These are phyloP conservation scores for Endogone sp. DNA, from an alignment of 192 early-diverging fungal genomes.

Conservation along the genomic window DNA sequence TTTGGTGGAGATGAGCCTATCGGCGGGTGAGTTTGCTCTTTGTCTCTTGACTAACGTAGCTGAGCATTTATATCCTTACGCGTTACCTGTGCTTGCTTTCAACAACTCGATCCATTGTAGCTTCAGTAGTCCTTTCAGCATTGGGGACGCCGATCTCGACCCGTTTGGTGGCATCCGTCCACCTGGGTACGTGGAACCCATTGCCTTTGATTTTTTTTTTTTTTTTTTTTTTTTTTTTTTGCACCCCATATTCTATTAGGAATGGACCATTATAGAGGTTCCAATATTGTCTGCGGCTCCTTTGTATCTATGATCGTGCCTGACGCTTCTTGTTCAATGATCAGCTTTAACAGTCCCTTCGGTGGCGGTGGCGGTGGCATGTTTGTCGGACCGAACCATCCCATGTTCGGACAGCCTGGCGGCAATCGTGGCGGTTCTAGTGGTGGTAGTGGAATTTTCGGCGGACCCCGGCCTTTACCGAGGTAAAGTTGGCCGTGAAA, in stretches of 20 bases:
- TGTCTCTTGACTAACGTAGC: neutral
- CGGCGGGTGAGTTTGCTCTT: conserved; percentile 9
- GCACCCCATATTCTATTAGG: too few species aligned
- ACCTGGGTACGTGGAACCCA: conserved; percentile 34
- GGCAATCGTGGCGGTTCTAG: conserved; percentile 23
- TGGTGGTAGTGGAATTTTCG: conserved; percentile 41
- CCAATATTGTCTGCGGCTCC: too few species aligned
- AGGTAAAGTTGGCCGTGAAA: too few species aligned
- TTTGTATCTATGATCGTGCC: too few species aligned
- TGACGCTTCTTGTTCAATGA: neutral
- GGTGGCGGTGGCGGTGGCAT: conserved; percentile 68
- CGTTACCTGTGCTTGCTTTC: too few species aligned
- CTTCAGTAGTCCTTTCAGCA: conserved; percentile 45
- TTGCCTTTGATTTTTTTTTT: too few species aligned
- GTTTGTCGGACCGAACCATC: conserved; percentile 85
- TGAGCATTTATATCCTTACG: too few species aligned
- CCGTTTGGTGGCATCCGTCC: conserved; percentile 48
- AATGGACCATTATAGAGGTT: too few species aligned
- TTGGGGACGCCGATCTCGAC: conserved; percentile 76
- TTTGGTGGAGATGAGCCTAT: conserved; percentile 38
- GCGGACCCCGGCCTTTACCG: conserved; percentile 60
- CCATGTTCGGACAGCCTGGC: conserved; percentile 70
- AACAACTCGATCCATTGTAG: neutral
- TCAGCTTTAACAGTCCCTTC: neutral
- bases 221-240: too few species aligned